Base-by-base conservation (phyloP, 2,329 filamentous ascomycete genomes). In the Pseudogymnoascus sp. region DNA sequence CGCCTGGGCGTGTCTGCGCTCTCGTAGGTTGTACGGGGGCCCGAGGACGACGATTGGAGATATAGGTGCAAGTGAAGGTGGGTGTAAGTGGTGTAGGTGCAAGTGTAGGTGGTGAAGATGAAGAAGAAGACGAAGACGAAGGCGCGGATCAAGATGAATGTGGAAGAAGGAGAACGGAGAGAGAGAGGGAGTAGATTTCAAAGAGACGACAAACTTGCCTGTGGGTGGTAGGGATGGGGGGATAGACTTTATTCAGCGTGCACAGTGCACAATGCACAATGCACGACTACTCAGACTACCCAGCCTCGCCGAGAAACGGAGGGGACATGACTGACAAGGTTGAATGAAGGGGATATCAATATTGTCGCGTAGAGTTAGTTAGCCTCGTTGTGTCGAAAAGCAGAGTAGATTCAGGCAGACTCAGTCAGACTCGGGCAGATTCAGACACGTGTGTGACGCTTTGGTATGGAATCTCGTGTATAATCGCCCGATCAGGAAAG, bases 401-500 rank as follows among this genome's bases (percentile, higher is more conserved):
- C 9, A 31, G 28, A 7, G 25, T 28, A 28, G 21, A 23, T 23
- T 23, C 21, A 23, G 21, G 21, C 21, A 23, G 21, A 23, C 25
- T 28, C 25, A 31, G 28, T 31, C 21, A 53, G 25, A 28, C 2
- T 38, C 12, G 5, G 34, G 11, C 34, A 37, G 14, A 36, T 16
- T 8, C 21, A 8, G 46, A 25, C 46, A 53, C 46, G 25, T 53
- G 14, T 31, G n/a, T 12, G 46, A 28, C 16, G 25, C 8, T 9
- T 8, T 16, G 7, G 42, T 23, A 49, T 49, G 28, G 28, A 31
- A 31, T 31, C 23, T 53, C 46, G 46, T 53, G 46, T 53, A 53
- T 53, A 53, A 53, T 53, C 46, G 25, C 46, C 46, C 46, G 46
- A 53, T 53, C n/a, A 25, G 46, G 46, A 31, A 53, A 53, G 25